Base-by-base conservation (phyloP, 371 early-diverging fungal species). In the Syncephalastrum monosporum region DNA sequence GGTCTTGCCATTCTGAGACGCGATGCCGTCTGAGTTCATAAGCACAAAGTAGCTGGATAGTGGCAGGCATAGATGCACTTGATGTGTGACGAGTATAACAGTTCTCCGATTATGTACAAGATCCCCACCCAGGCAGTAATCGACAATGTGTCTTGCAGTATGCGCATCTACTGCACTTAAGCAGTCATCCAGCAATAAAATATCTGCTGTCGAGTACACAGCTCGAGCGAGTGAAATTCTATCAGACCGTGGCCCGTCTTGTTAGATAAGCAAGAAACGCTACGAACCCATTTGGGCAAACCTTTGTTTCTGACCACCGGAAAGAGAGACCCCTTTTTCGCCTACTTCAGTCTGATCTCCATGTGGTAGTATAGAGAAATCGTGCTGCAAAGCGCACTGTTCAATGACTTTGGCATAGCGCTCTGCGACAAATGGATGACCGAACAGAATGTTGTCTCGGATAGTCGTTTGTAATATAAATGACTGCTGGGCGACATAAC, bases 291-390 rank as follows among this genome's bases (percentile, higher is more conserved):
- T 29, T 19, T 13, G 7, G 17, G 48, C 17, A 19, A 59, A 59
- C 63, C 86, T 81, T 67, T 88, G 88, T 60, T 85, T 84, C 60
- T 86, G 88, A 19, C 88, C 86, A 57, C 86, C 88, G 12, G 82
- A 82, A 10, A 88, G 70, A 3, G 85, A 81, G 42, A 85, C 80
- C 1, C 88, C 88, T 27, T 83, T 83, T 69, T 93, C 94, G 10
- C 95, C 95, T 60, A 94, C 85, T 74, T 92, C 91, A 0, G 95
- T 96, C 66, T 74, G 56, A 68, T 96, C 96, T 19, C 94, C 94
- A 43, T 84, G 79, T 5, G 79, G 72, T 15, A 96, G 65, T 27
- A 85, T 85, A 41, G 88, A 80, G 17, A 97, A 72, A 68, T 97
- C 97, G 5, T 86, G 71, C 50, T 75, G 73, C 48, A 90, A 67